phyloP scores from a whole-genome alignment of 1,139 yeast species.

The Geotrichum europaeum region DNA sequence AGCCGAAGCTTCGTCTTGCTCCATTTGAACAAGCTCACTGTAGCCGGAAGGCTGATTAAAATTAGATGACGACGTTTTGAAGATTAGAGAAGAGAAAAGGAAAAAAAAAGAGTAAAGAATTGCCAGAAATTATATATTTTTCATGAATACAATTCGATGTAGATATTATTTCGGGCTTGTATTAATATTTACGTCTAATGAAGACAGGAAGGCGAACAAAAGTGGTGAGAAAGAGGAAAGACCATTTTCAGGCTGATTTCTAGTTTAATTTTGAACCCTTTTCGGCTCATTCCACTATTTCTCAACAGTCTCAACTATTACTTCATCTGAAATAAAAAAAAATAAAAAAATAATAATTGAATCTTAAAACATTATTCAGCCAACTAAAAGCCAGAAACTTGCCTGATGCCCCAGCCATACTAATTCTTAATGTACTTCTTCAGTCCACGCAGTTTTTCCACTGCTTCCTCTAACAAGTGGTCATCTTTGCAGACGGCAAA shows the following conservation, averaged over 20 bases:
- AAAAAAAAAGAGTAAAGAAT: not conserved
- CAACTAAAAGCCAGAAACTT: not conserved
- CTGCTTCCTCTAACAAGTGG: slow-evolving; percentile 71
- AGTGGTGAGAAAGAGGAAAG: not conserved
- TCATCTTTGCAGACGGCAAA: slow-evolving; percentile 97
- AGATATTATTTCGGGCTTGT: not conserved
- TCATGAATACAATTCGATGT: not conserved
- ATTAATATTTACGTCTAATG: not conserved
- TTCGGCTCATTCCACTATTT: not conserved
- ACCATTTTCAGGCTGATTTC: not conserved
- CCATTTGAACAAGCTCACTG: slow-evolving; percentile 7
- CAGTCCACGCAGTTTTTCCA: slow-evolving; percentile 60
- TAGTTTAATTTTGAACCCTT: not conserved
- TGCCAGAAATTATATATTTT: not conserved
- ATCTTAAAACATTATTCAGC: not conserved
- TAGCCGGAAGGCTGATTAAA: slow-evolving; percentile 1
- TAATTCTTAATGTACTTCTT: slow-evolving; percentile 48
- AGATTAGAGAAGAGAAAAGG: not conserved
- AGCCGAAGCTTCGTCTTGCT: slow-evolving; percentile 7
- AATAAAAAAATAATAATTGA: not conserved
- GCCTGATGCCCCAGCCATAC: not conserved
- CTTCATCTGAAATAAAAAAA: not conserved
- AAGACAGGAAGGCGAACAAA: not conserved
- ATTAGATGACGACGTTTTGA: slow-evolving; percentile 6
- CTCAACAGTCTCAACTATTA: not conserved